phyloP scores from a whole-genome alignment of 2,329 filamentous ascomycete genomes.

The Botryotinia narcissicola region DNA sequence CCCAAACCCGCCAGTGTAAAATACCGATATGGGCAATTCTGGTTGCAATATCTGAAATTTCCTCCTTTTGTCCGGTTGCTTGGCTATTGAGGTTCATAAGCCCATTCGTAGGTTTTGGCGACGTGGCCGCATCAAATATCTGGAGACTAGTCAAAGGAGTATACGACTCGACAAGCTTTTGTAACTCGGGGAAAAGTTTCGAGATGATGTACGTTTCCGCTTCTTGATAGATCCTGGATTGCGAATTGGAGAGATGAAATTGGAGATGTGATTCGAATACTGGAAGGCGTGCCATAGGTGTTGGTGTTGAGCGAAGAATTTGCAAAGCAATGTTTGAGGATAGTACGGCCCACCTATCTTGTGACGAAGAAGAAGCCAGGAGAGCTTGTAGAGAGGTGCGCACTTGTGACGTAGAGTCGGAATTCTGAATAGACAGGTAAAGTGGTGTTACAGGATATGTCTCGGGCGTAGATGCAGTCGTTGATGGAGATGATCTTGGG shows the following conservation, averaged over 20 bases:
- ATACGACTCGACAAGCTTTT: conserved; percentile 35
- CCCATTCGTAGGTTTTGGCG: conserved; percentile 27
- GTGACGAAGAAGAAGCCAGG: conserved; percentile 32
- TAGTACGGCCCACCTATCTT: conserved; percentile 34
- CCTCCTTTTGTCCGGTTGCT: conserved; percentile 28
- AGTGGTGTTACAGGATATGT: conserved; percentile 32
- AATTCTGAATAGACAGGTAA: conserved; percentile 30
- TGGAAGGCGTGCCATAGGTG: conserved; percentile 34
- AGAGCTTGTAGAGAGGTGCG: conserved; percentile 36
- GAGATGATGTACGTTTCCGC: conserved; percentile 34
- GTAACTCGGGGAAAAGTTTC: conserved; percentile 35
- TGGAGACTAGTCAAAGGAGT: conserved; percentile 35
- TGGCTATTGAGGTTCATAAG: background rate
- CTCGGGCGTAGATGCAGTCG: conserved; percentile 33
- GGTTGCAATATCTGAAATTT: conserved; percentile 66
- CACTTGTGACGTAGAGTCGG: conserved; percentile 32
- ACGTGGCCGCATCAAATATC: conserved; percentile 38
- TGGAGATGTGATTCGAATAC: conserved; percentile 36
- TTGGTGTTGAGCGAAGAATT: conserved; percentile 37
- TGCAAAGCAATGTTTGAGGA: conserved; percentile 36
- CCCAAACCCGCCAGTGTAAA: conserved; percentile 90
- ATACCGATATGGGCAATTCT: conserved; percentile 80
- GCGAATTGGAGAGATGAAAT: conserved; percentile 35
- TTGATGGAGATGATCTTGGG: conserved; percentile 36
- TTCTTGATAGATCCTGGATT: conserved; percentile 34